These are phyloP conservation scores for Spencermartinsiella ligniputridi DNA, from an alignment of 1,139 yeast species.

Conservation along the genomic window DNA sequence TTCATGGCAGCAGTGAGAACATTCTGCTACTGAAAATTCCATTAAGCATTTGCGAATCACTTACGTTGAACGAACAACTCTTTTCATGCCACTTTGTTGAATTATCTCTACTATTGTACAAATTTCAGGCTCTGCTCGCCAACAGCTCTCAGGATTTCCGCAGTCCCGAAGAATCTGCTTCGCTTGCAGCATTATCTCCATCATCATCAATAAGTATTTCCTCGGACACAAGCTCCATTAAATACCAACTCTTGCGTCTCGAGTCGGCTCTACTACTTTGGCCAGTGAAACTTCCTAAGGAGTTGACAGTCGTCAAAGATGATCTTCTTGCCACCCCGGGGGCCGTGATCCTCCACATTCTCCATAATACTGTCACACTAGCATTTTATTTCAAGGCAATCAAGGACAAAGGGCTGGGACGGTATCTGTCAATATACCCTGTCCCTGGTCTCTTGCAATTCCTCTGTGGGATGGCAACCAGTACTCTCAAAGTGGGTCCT, in stretches of 20 bases:
- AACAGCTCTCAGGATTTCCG: neutral
- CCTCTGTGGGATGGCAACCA: slow-evolving; percentile 22
- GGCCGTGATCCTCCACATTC: slow-evolving; percentile 21
- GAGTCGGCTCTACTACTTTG: slow-evolving; percentile 22
- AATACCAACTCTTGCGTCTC: slow-evolving; percentile 9
- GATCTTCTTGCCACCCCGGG: slow-evolving; percentile 21
- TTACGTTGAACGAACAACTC: slow-evolving; percentile 13
- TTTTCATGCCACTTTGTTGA: slow-evolving; percentile 18
- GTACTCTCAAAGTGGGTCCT: slow-evolving; percentile 19
- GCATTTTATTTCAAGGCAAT: slow-evolving; percentile 18
- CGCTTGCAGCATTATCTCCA: neutral
- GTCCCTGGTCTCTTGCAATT: slow-evolving; percentile 24
- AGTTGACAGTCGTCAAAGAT: slow-evolving; percentile 22
- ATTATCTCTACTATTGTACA: slow-evolving; percentile 14
- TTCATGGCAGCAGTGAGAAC: neutral
- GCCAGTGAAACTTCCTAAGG: slow-evolving; percentile 22
- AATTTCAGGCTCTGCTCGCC: slow-evolving; percentile 4
- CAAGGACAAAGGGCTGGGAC: slow-evolving; percentile 14
- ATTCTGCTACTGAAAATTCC: neutral
- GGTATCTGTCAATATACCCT: slow-evolving; percentile 19
- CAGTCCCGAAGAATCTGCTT: neutral
- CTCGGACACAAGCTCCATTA: neutral
- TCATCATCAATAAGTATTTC: neutral
- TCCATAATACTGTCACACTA: slow-evolving; percentile 20
- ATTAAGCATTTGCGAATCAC: neutral